phyloP scores from a whole-genome alignment of 2,329 filamentous ascomycete species.

The Colletotrichum acutatum region DNA sequence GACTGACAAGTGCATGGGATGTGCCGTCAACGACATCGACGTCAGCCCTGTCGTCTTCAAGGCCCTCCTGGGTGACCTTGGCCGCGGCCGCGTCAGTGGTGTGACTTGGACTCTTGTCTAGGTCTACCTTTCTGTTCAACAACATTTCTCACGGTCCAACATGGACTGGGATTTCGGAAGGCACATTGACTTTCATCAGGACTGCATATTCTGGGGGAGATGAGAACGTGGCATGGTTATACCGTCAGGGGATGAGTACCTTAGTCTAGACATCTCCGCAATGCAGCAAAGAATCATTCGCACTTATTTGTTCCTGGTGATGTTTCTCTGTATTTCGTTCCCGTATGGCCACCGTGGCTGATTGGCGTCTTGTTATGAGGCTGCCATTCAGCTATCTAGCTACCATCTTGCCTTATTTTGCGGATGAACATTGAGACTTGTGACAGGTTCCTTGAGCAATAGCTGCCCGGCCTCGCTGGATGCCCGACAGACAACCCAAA shows the following conservation, averaged over 20 bases:
- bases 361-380: not conserved
- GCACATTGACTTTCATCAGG: not conserved
- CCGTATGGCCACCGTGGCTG: not conserved
- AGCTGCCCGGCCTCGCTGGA: no score
- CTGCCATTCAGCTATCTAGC: no score
- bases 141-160: not conserved
- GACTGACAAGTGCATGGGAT: constrained; percentile 34
- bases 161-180: not conserved
- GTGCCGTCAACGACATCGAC: constrained; percentile 11
- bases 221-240: not conserved
- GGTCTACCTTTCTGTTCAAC: not conserved
- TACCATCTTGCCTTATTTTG: not conserved
- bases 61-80: constrained; percentile 11
- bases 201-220: not conserved
- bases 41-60: constrained; percentile 27
- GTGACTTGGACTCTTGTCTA: constrained; percentile 14
- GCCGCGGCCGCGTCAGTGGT: constrained; percentile 1
- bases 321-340: not conserved
- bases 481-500: no score
- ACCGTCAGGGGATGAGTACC: not conserved
- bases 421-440: not conserved
- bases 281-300: not conserved
- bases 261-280: not conserved
- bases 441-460: no score
- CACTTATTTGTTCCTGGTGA: not conserved